Evolutionary conservation across 2,329 filamentous ascomycete species (phyloP).

Genomic region (Penicillium fuscoglaucum): DNA sequence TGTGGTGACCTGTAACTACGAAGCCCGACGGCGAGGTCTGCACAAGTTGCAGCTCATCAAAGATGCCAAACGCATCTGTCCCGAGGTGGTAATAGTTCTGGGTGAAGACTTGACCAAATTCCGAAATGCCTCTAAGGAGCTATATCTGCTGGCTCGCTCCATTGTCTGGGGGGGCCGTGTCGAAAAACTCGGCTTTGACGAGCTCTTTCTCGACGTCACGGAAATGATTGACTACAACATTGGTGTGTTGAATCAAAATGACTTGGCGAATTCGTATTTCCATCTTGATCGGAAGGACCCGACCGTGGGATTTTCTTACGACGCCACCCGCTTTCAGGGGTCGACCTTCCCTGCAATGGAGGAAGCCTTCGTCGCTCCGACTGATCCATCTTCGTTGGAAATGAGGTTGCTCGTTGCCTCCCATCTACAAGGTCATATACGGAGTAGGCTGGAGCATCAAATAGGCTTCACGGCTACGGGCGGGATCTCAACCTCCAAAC

Average conservation of each 20-base stretch:
- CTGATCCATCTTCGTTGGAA: slow-evolving; percentile 37
- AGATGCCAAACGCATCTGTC: slow-evolving; percentile 77
- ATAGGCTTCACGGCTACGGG: slow-evolving; percentile 85
- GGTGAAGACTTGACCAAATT: slow-evolving; percentile 86
- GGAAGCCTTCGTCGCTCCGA: slow-evolving; percentile 19
- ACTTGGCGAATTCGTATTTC: slow-evolving; percentile 73
- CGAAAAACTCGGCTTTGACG: slow-evolving; percentile 86
- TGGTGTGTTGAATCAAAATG: slow-evolving; percentile 65
- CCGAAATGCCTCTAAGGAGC: slow-evolving; percentile 77
- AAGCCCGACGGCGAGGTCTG: slow-evolving; percentile 66
- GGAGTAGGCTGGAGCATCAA: slow-evolving; percentile 69
- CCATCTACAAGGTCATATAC: slow-evolving; percentile 74
- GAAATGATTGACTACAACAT: slow-evolving; percentile 84
- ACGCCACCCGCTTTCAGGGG: slow-evolving; percentile 69
- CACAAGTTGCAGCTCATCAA: slow-evolving; percentile 81
- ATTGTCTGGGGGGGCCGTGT: slow-evolving; percentile 77
- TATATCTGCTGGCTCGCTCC: slow-evolving; percentile 70
- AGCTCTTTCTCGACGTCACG: slow-evolving; percentile 78
- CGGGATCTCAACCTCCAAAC: slow-evolving; percentile 83
- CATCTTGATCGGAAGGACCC: slow-evolving; percentile 71
- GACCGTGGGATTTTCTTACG: slow-evolving; percentile 75
- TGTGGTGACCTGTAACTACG: slow-evolving; percentile 90
- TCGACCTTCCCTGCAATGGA: slow-evolving; percentile 53
- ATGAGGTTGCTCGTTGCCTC: slow-evolving; percentile 73
- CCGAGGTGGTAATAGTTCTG: slow-evolving; percentile 79